Base-by-base conservation (phyloP, 139 green algal genomes). In the Chlamydomonas applanata region DNA sequence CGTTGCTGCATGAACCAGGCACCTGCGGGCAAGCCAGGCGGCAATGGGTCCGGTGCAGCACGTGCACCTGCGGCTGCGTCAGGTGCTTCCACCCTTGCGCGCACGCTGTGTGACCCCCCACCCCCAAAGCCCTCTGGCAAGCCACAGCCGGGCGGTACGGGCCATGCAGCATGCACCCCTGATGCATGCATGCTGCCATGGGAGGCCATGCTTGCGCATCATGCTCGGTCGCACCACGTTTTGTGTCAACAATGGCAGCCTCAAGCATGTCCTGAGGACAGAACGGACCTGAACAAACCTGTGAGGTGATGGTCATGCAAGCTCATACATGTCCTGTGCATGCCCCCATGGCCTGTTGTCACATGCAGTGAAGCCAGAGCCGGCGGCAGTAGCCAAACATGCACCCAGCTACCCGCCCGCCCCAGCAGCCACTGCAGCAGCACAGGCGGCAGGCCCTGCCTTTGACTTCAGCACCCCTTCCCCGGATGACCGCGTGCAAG, bases 81-180 rank as follows among this genome's bases (percentile, higher is more conserved):
- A 93, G 90, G 90, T 94, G 90, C 89, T 44, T 95, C 90, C 66
- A 49, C 68, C 11, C 76, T 95, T 60, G 90, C 90, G 5, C 81
- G 75, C 32, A 72, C 16, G 30, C 69, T 95, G 32, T 88, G 79
- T 60, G 84, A 88, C 49, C 84, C 86, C 14, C 88, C 88, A 14
- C 89, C 88, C 0, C 65, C 0, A 1, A 71, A 30, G 1, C 83
- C 85, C 5, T 69, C 78, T 57, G 89, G 87, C 70, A 86, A 71
- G 71, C 68, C 69, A 20, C 87, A 91, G 73, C 61, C 66, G 79
- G 88, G 87, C 62, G 89, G 89, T 94, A 80, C 35, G 40, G 17
- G 33, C 29, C 46, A 34, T 74, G 56, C n/a, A n/a, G n/a, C n/a
- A n/a, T n/a, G n/a, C n/a, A n/a, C n/a, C n/a, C n/a, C n/a, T n/a